phyloP scores from a whole-genome alignment of 768 basidiomycete genomes.

The Leccinum uliginosum region DNA sequence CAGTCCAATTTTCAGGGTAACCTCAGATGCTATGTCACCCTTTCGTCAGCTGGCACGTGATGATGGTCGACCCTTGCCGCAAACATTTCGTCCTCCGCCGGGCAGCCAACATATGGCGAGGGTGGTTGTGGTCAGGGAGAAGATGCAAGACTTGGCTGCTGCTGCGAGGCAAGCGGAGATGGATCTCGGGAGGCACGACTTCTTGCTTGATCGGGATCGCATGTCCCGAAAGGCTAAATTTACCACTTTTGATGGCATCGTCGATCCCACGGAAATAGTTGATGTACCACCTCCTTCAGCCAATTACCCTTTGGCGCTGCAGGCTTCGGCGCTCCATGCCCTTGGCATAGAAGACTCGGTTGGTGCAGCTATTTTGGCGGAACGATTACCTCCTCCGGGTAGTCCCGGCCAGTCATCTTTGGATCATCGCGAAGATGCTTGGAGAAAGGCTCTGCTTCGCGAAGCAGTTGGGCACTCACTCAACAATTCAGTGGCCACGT shows the following conservation, averaged over 20 bases:
- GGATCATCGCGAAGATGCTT: conserved; percentile 56
- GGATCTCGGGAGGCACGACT: conserved; percentile 57
- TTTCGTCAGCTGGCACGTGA: conserved; percentile 39
- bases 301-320: conserved; percentile 68
- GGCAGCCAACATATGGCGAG: conserved; percentile 45
- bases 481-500: conserved; percentile 49
- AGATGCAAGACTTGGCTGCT: conserved; percentile 62
- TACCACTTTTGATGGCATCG: conserved; percentile 48
- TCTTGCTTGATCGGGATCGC: conserved; percentile 42
- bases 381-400: conserved; percentile 60
- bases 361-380: conserved; percentile 71
- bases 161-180: conserved; percentile 76
- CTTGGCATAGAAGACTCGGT: conserved; percentile 72
- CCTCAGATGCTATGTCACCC: conserved; percentile 58
- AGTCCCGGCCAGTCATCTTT: conserved; percentile 58
- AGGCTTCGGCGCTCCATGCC: conserved; percentile 69
- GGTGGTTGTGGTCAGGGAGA: conserved; percentile 82
- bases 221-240: conserved; percentile 36
- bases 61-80: conserved; percentile 35
- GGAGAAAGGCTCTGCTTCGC: conserved; percentile 72
- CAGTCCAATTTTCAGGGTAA: conserved; percentile 54
- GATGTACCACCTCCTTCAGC: conserved; percentile 71
- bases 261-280: conserved; percentile 82
- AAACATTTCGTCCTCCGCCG: conserved; percentile 28
- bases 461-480: conserved; percentile 79